Percentiles rank a stretch among this genome's conserved stretches.
These are phyloP conservation scores for Parietichytrium sp. DNA, from an alignment of 108 stramenopile species.

Conservation along the genomic window DNA sequence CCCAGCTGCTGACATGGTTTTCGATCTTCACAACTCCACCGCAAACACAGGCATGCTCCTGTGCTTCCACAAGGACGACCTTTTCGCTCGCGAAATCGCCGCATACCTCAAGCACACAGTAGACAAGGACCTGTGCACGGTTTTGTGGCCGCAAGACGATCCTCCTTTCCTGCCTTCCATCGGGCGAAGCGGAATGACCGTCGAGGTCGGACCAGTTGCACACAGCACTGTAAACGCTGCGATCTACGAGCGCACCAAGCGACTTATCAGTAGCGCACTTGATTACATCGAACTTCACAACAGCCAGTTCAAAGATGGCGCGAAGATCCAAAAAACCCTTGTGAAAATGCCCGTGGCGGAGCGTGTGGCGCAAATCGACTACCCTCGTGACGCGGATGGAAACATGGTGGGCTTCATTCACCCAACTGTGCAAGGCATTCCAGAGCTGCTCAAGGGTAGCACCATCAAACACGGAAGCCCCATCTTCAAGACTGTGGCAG, in stretches of 20 bases:
- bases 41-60: conserved; percentile 70
- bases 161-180: conserved; percentile 71
- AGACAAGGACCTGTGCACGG: neutral
- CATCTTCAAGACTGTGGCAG: conserved; percentile 41
- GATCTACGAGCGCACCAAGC: conserved; percentile 71
- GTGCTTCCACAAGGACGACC: conserved; percentile 32
- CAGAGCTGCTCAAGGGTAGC: conserved; percentile 71
- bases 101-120: neutral
- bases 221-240: conserved; percentile 77
- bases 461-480: conserved; percentile 68
- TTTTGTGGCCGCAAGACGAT: conserved; percentile 50
- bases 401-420: conserved; percentile 4
- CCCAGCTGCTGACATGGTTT: conserved; percentile 63
- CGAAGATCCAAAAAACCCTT: neutral
- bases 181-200: conserved; percentile 69
- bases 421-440: neutral
- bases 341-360: conserved; percentile 16
- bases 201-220: conserved; percentile 78
- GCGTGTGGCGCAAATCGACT: conserved; percentile 1
- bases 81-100: conserved; percentile 4
- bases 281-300: conserved; percentile 68
- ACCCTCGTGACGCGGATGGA: neutral
- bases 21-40: conserved; percentile 80
- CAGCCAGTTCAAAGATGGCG: neutral
- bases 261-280: conserved; percentile 61